Evolutionary conservation across 768 basidiomycete genomes (phyloP), one percentile per base, ranked within the genome.

Genomic region (Leccinellum albellum): DNA sequence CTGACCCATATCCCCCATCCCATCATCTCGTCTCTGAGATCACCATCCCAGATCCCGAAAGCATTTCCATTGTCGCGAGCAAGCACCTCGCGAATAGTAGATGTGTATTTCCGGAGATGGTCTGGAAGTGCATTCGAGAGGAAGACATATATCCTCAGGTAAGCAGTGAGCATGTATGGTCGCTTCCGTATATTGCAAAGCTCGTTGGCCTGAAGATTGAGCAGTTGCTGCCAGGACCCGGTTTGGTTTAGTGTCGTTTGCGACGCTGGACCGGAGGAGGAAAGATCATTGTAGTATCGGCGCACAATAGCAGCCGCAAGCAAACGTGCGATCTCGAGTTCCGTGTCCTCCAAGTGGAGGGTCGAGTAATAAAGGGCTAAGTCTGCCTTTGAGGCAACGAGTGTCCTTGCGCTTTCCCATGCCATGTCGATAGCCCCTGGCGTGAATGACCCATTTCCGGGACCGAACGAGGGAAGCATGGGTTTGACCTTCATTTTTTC

Each of bases 11-110:
- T 74, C 5, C 79, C 83, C 80, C 83, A 88, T 23, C 86, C 86
- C 20, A 87, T 65, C 85, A 86, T 83, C 68, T 85, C 84, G 50
- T 73, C 57, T 72, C 71, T 54, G 69, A 69, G 29, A 69, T 75
- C 72, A 67, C 79, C 65, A 58, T 87, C 84, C 82, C 83, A 88
- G 47, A 88, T 79, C 15, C 86, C 87, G 58, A 88, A 88, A 8
- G 83, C 78, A 59, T 88, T 88, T 21, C 86, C 85, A 23, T 80
- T 78, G 57, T 87, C 85, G 13, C 86, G 78, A 15, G 77, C 77
- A 17, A 87, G 71, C 10, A 85, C 70, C 2, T 74, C 78, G n/a
- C 86, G 80, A 31, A 83, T 75, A 9, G 76, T 75, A 10, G 73
- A 77, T 4, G 80, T 65, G 51, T 75, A 81, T 52, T 64, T 62